A percentile compares a stretch with the other conserved stretches of the same genome.
These are phyloP conservation scores for Vitis rotundifolia DNA, from an alignment of 164 flowering plant species.

Conservation along the genomic window DNA sequence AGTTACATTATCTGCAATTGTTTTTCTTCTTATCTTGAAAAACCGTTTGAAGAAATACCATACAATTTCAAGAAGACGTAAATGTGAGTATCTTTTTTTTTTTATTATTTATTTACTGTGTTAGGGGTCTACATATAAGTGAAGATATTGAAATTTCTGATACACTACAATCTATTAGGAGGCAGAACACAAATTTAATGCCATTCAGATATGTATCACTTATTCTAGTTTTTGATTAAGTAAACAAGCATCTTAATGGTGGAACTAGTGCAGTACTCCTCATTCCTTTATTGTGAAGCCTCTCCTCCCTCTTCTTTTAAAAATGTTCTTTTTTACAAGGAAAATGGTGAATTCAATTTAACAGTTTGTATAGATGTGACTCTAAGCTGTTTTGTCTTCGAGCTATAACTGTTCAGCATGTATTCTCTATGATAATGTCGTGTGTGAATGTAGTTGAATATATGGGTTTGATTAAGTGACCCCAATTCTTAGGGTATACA, in stretches of 20 bases:
- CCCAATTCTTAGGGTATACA: background rate
- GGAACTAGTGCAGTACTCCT: background rate
- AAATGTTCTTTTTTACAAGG: background rate
- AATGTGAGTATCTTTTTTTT: slow-evolving; percentile 39
- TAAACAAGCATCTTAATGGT: background rate
- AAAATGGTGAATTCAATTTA: background rate
- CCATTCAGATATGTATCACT: background rate
- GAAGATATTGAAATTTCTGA: no score
- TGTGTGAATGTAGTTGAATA: background rate
- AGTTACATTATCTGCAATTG: slow-evolving; percentile 47
- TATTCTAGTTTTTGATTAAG: background rate
- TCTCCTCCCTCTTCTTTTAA: background rate
- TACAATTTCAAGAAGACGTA: slow-evolving; percentile 39
- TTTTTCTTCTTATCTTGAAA: slow-evolving; percentile 49
- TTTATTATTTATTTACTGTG: no score
- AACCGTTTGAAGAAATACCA: slow-evolving; percentile 21
- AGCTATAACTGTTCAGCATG: background rate
- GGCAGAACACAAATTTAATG: background rate
- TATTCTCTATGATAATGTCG: background rate
- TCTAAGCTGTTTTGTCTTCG: background rate
- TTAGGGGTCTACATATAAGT: background rate
- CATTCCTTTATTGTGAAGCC: background rate
- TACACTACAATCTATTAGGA: no score
- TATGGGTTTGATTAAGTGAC: background rate
- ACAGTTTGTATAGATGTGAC: background rate